Conservation (phyloP, 2,329 filamentous ascomycete genomes). For the Sarocladiaceae sp. region DNA sequence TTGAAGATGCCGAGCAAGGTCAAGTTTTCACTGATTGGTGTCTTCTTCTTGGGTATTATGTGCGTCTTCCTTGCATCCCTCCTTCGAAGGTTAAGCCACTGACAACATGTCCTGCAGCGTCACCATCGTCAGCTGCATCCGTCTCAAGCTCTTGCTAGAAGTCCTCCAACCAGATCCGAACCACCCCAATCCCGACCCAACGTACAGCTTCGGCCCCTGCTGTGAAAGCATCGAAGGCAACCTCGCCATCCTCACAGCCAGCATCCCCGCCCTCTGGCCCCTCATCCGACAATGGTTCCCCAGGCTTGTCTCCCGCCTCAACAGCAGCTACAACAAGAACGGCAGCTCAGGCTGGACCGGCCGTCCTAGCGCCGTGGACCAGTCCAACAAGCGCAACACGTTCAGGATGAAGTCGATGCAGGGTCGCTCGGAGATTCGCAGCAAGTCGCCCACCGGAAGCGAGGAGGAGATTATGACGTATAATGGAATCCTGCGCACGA, state of each 20-base stretch:
- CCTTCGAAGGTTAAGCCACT: too few relatives aligned
- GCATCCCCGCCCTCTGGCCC: slow-evolving; percentile 29
- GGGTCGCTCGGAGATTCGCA: slow-evolving; percentile 24
- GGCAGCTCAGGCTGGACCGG: slow-evolving; percentile 14
- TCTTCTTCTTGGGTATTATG: slow-evolving; percentile 34
- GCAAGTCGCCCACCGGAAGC: slow-evolving; percentile 26
- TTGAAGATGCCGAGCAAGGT: slow-evolving; percentile 32
- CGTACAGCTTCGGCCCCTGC: slow-evolving; percentile 28
- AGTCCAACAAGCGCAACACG: slow-evolving; percentile 11
- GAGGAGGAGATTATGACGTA: slow-evolving; percentile 37
- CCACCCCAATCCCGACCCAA: slow-evolving; percentile 19
- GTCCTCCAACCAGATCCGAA: slow-evolving; percentile 19
- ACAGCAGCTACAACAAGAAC: slow-evolving; percentile 9
- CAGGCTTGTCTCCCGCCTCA: slow-evolving; percentile 20
- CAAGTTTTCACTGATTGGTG: slow-evolving; percentile 33
- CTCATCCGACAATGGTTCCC: slow-evolving; percentile 28
- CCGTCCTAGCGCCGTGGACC: slow-evolving; percentile 18
- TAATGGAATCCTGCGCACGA: slow-evolving; percentile 34
- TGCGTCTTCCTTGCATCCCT: slow-evolving; percentile 17
- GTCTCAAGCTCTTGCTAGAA: slow-evolving; percentile 21
- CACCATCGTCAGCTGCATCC: slow-evolving; percentile 26
- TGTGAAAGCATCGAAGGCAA: slow-evolving; percentile 27
- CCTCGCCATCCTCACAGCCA: slow-evolving; percentile 29
- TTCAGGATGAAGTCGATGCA: slow-evolving; percentile 18
- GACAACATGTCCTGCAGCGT: too few relatives aligned